phyloP scores from a whole-genome alignment of 2,329 filamentous ascomycete genomes.

The Paecilomyces sp. region DNA sequence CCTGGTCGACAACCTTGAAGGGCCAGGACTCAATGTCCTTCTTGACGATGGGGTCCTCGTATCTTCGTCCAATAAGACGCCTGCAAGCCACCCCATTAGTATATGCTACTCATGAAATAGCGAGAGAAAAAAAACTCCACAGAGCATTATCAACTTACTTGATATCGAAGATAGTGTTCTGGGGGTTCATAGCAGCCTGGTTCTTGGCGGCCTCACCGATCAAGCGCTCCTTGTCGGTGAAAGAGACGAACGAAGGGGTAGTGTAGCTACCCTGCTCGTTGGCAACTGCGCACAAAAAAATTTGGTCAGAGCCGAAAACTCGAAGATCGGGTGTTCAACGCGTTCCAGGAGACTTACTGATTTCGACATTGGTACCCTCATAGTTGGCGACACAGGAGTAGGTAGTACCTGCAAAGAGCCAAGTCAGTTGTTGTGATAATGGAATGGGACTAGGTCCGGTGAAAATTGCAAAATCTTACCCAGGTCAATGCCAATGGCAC shows the following conservation, averaged over 20 bases:
- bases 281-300: slow-evolving; percentile 56
- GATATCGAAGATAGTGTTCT: slow-evolving; percentile 98
- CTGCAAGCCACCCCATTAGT: slow-evolving; percentile 37
- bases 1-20: slow-evolving; percentile 93
- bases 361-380: slow-evolving; percentile 99
- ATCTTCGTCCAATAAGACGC: slow-evolving; percentile 95
- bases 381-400: slow-evolving; percentile 99
- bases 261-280: slow-evolving; percentile 99
- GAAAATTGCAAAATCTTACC: slow-evolving; percentile 52
- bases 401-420: slow-evolving; percentile 68
- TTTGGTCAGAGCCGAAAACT: slow-evolving; percentile 1
- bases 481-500: slow-evolving; percentile 99
- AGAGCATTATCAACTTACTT: slow-evolving; percentile 59
- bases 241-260: slow-evolving; percentile 97
- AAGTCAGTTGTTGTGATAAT: slow-evolving; percentile 12
- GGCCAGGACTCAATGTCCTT: slow-evolving; percentile 99
- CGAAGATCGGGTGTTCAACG: neutral
- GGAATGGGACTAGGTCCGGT: neutral
- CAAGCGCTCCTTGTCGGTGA: slow-evolving; percentile 97
- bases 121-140: neutral
- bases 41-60: slow-evolving; percentile 93
- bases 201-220: slow-evolving; percentile 99
- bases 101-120: neutral
- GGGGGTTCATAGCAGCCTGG: slow-evolving; percentile 98
- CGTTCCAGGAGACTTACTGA: slow-evolving; percentile 55